Evolutionary conservation across 495 filamentous ascomycete species (phyloP), one percentile per base, ranked within the genome.

Genomic region (Glonium stellatum): DNA sequence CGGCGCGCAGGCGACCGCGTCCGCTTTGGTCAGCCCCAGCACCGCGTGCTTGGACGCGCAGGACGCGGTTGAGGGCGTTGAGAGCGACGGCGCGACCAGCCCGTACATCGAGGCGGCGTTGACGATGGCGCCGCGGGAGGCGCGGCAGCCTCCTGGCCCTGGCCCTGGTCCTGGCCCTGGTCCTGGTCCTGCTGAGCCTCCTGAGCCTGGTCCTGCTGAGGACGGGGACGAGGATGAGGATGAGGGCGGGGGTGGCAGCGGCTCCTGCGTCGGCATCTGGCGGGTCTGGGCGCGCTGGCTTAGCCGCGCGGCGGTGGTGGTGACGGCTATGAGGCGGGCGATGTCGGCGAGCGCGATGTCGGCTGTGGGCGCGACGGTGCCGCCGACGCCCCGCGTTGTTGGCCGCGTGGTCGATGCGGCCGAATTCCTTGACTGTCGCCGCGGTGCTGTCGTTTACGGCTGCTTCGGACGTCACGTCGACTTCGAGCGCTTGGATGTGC

Each of bases 201-300:
- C n/a, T n/a, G n/a, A n/a, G n/a, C n/a, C n/a, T n/a, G n/a, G n/a
- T n/a, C n/a, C n/a, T n/a, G n/a, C n/a, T n/a, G n/a, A n/a, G n/a
- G n/a, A n/a, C n/a, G n/a, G n/a, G n/a, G n/a, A n/a, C n/a, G n/a
- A n/a, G n/a, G n/a, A n/a, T n/a, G n/a, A n/a, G n/a, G n/a, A n/a
- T n/a, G n/a, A n/a, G 0, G 57, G 54, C 13, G 60, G 62, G 27
- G 63, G 34, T 5, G 59, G 23, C 5, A 31, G 56, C 50, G 57
- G 74, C 70, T 78, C 73, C 58, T 80, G 78, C 55, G 67, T 74
- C 41, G 80, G 54, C 78, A 82, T 80, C 64, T 79, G 75, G 54
- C 68, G 69, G 49, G 81, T 72, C 53, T 79, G 60, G 10, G 72
- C 75, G 51, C 74, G 72, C 59, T 79, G 75, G 50, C 78, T 77